A percentile compares a stretch with the other conserved stretches of the same genome.
Evolutionary conservation across 805 yeast genomes (phyloP).

Genomic region (Saccharomycopsis sp.): DNA sequence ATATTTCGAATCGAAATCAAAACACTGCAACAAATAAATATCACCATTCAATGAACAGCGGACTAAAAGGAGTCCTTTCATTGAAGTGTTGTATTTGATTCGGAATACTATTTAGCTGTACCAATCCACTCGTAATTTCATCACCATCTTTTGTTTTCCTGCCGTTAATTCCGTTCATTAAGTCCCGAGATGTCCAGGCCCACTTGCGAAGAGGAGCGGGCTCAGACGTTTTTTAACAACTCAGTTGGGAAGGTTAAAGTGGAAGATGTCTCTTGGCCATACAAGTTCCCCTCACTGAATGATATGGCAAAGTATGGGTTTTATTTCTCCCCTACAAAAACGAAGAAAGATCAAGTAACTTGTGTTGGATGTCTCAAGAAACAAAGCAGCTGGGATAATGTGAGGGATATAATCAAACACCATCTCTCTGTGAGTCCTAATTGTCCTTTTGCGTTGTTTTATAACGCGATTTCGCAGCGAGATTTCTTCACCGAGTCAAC

Average conservation of each 20-base stretch:
- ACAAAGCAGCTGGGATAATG: conserved; percentile 51
- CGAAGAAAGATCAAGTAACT: conserved; percentile 44
- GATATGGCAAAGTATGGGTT: conserved; percentile 56
- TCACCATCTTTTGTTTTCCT: too few species aligned
- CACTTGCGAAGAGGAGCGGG: conserved; percentile 5
- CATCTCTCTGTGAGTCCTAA: conserved; percentile 34
- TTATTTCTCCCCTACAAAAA: conserved; percentile 49
- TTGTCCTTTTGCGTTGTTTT: conserved; percentile 32
- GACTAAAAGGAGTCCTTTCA: background rate
- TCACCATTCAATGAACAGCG: background rate
- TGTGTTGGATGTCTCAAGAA: conserved; percentile 52
- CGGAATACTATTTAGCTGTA: too few species aligned
- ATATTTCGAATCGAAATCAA: background rate
- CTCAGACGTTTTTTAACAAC: conserved; percentile 6
- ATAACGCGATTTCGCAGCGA: conserved; percentile 22
- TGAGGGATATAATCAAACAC: conserved; percentile 43
- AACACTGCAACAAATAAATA: background rate
- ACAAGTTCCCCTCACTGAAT: conserved; percentile 27
- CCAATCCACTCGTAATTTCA: too few species aligned
- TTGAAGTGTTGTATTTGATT: background rate
- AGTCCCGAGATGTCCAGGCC: background rate
- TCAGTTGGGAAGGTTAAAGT: conserved; percentile 19
- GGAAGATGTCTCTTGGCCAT: conserved; percentile 24
- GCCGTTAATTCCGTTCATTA: too few species aligned
- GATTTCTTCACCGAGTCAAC: conserved; percentile 17